A percentile compares a stretch with the other conserved stretches of the same genome.
Evolutionary conservation across 192 early-diverging fungal species (phyloP).

Genomic region (Diversispora epigaea): DNA sequence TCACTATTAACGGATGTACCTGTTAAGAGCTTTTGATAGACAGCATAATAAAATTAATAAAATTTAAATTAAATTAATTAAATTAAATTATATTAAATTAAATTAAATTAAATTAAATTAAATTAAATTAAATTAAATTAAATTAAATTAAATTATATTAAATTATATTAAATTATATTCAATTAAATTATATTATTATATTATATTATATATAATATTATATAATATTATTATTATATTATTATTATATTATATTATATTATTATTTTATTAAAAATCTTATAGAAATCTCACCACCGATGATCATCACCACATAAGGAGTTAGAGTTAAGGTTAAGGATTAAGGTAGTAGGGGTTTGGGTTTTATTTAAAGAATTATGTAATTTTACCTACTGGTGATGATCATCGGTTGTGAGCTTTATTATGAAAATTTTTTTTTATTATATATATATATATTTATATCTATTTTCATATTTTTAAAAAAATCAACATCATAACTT

Average conservation of each 20-base stretch:
- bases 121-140: neutral
- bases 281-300: no score
- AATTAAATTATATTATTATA: no score
- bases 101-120: neutral
- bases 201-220: no score
- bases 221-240: neutral
- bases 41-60: neutral
- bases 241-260: no score
- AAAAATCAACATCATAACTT: neutral
- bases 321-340: no score
- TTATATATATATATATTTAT: no score
- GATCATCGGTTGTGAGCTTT: no score
- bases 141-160: neutral
- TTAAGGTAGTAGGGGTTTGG: no score
- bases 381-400: no score
- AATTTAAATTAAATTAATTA: neutral
- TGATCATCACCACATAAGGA: no score
- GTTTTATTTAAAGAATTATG: no score
- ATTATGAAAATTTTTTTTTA: no score
- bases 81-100: neutral
- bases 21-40: constrained; percentile 18
- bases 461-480: neutral
- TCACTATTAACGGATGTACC: constrained; percentile 51
- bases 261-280: neutral
- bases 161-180: neutral